Base-by-base conservation (phyloP, 1,139 yeast species). In the Blastobotrys raffinosifermentans region DNA sequence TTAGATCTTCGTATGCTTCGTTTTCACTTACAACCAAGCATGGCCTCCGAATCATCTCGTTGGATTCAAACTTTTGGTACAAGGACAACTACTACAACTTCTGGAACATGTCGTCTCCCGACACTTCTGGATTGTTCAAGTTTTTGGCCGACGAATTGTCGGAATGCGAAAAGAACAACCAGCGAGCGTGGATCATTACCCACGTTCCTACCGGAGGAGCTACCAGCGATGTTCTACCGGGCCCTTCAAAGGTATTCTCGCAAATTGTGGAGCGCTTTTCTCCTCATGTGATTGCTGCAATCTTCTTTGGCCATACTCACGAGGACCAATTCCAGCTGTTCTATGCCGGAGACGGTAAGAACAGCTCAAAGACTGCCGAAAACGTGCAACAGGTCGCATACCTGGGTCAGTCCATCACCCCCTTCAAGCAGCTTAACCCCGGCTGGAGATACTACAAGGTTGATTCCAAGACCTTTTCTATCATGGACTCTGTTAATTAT, bases 301-400 rank as follows among this genome's bases (percentile, higher is more conserved):
- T 78, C 13, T 80, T 80, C 62, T 78, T 71, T 54, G 89, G 86
- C 17, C 87, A 80, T 53, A 80, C 85, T 7, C 89, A 80, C 52
- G 64, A 66, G 48, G 89, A 80, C 57, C 81, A 79, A 57, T 79
- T 78, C 62, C 70, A 73, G 35, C 64, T 80, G 7, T 58, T 76
- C 36, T 78, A 77, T 50, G 66, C 69, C 4, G 57, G 69, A 18
- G 51, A 53, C 26, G 50, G 52, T 11, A 25, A 10, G 7, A 13
- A 25, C 11, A 47, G 63, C 20, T 52, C 65, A 19, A 61, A 63
- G 38, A 63, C 66, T 10, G 63, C 63, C 19, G 67, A 63, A 2
- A 67, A 67, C 32, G 75, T 73, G 3, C 49, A 77, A 20, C 70
- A 71, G 50, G 65, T 73, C 63, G 79, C 83, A 0, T 80, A 81